Evolutionary conservation across 306 rosid genomes (phyloP), one percentile per base, ranked within the genome.

Genomic region (Abrus precatorius): DNA sequence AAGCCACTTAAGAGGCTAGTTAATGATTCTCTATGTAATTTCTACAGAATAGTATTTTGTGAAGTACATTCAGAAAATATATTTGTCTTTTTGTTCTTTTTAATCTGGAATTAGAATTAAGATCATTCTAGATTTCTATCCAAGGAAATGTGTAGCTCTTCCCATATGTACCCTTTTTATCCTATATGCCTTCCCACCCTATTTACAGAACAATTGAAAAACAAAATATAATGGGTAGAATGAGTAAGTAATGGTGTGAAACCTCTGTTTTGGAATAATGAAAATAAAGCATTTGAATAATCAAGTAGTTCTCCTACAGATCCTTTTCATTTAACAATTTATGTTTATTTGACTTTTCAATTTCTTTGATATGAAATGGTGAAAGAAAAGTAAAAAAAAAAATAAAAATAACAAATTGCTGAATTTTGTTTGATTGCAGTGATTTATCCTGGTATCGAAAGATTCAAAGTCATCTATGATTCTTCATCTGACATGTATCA

Each of bases 221-320:
- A 36, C 1, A 63, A 63, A 13, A 63, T 38, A 36, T 65, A 65
- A 50, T 14, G 52, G n/a, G 40, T 41, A 65, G 50, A 40, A 64
- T 41, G 70, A 20, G 13, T 40, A 7, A 65, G 14, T 7, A 3
- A 36, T 4, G 4, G 40, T 36, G 40, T 36, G 40, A 36, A 36
- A 36, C 40, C 2, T 4, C 40, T 36, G 40, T 36, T 36, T 41
- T 9, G n/a, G 52, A 63, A 63, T 47, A 65, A 65, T 20, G 50
- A 65, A 65, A 65, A 65, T 65, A 65, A 49, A 40, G 50, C 33
- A 65, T n/a, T 40, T 65, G 33, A 65, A 41, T 38, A 8, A 65
- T 41, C 3, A 4, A 65, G 38, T 11, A 47, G 52, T 47, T 3
- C n/a, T 47, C 52, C 13, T 9, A 9, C 10, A 47, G 52, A 9